Evolutionary conservation across 345 rosid genomes (phyloP), one percentile per base, ranked within the genome.

Genomic region (Camelina neglecta): DNA sequence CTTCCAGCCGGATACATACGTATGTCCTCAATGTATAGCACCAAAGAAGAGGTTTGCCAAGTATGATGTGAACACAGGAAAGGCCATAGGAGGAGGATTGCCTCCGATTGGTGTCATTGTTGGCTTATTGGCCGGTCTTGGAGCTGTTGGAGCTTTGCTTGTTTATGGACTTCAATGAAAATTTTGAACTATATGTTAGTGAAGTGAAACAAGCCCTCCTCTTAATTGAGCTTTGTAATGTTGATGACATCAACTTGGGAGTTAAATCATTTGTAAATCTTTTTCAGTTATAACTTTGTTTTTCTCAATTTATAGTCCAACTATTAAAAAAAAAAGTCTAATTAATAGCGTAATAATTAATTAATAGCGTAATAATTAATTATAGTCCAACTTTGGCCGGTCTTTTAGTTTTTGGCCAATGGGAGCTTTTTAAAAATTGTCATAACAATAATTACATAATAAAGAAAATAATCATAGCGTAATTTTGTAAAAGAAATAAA

Each of bases 21-120:
- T 4, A 23, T 93, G 98, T 81, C 98, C 98, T 10, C 98, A 91
- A 74, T 93, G 98, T 73, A 77, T 20, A 74, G 98, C 98, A 33
- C 97, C 97, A 0, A 93, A 90, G 80, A 93, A 93, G 88, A 86
- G 98, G 82, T 93, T 93, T 77, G 94, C 96, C 0, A 49, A 54
- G 57, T 93, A 93, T 44, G 97, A 93, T 20, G 94, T 87, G 69
- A 88, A 87, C 76, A 89, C 96, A 3, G 98, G 98, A 38, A 93
- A 79, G 73, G 87, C 97, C 44, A 84, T 91, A 5, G 98, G 97
- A 9, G 96, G 97, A 13, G 98, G 93, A n/a, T 67, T 91, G 84
- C 98, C 98, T 24, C 98, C 98, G 0, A 75, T 90, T 11, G 97
- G 97, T 33, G 98, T 93, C 60, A 82, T 93, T 53, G 68, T 91